Base-by-base conservation (phyloP, 108 stramenopile species). In the Seminavis robusta region DNA sequence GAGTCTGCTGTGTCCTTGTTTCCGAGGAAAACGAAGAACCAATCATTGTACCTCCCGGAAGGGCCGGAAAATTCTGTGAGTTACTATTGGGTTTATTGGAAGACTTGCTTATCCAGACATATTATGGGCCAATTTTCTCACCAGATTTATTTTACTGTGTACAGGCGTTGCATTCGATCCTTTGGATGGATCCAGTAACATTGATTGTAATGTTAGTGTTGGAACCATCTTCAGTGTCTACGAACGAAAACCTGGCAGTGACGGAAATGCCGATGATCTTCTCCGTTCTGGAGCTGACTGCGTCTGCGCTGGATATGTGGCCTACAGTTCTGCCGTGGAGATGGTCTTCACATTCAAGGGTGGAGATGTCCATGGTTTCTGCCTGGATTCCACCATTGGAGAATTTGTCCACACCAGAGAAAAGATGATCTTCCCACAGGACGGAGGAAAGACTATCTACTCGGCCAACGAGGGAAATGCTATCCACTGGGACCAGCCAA, bases 151-250 rank as follows among this genome's bases (percentile, higher is more conserved):
- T n/a, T n/a, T n/a, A n/a, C n/a, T n/a, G n/a, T n/a, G n/a, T n/a
- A n/a, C n/a, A n/a, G n/a, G n/a, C 65, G 97, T 98, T 37, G 96
- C 95, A 3, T 99, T 99, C 54, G 98, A 99, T 53, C 98, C 98
- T 32, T 82, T 99, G 4, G 98, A 99, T 67, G 98, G 98, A 32
- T 94, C 93, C 29, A 87, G 84, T 44, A 99, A 99, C 79, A 98
- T 99, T 79, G 98, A 99, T 73, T 99, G 98, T 80, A 98, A 98
- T 71, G 97, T 99, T 42, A 94, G 92, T 41, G 95, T 96, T 17
- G 97, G 98, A 47, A 97, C 97, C 28, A 99, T 99, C 59, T 98
- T 99, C 76, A 83, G 82, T 50, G 95, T 99, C 9, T 99, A 94
- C 69, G 86, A 95, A 55, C 88, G 84, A 52, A 71, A 75, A 56